Conservation (phyloP, 176 grass and related monocot genomes). For the Areca catechu region DNA sequence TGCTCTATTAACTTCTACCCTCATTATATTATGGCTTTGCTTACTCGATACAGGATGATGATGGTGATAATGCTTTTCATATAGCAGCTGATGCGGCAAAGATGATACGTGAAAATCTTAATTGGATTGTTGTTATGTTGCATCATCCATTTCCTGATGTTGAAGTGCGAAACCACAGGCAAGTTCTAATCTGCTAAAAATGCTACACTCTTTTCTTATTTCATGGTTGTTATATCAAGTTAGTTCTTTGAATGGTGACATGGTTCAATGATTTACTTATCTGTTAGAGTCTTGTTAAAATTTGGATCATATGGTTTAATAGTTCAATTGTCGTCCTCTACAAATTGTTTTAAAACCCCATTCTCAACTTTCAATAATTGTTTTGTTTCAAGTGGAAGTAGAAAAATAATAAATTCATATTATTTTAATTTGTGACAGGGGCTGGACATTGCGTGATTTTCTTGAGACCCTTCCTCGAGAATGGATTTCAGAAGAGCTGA, state of each 20-base stretch:
- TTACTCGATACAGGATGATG: slow-evolving; percentile 67
- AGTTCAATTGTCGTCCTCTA: too few species aligned
- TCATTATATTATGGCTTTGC: slow-evolving; percentile 22
- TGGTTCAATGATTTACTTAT: too few species aligned
- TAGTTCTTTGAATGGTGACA: too few species aligned
- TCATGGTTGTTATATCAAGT: neutral
- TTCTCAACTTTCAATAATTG: too few species aligned
- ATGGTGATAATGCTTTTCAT: slow-evolving; percentile 96
- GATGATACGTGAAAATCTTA: slow-evolving; percentile 96
- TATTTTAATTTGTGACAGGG: slow-evolving; percentile 40
- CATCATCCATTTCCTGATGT: slow-evolving; percentile 61
- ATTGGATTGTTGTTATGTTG: slow-evolving; percentile 92
- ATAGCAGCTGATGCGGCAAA: slow-evolving; percentile 97
- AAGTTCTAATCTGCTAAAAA: slow-evolving; percentile 20
- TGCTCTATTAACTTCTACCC: too few species aligned
- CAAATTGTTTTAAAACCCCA: too few species aligned
- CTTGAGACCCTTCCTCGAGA: slow-evolving; percentile 92
- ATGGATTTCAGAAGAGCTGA: slow-evolving; percentile 98
- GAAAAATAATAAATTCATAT: neutral
- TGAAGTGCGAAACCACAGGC: slow-evolving; percentile 97
- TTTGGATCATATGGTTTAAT: too few species aligned
- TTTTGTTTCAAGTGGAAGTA: too few species aligned
- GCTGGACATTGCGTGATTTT: slow-evolving; percentile 82
- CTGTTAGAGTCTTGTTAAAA: too few species aligned
- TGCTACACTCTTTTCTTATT: neutral